Evolutionary conservation across 2,329 filamentous ascomycete genomes (phyloP).

Genomic region (Claviceps paspali): DNA sequence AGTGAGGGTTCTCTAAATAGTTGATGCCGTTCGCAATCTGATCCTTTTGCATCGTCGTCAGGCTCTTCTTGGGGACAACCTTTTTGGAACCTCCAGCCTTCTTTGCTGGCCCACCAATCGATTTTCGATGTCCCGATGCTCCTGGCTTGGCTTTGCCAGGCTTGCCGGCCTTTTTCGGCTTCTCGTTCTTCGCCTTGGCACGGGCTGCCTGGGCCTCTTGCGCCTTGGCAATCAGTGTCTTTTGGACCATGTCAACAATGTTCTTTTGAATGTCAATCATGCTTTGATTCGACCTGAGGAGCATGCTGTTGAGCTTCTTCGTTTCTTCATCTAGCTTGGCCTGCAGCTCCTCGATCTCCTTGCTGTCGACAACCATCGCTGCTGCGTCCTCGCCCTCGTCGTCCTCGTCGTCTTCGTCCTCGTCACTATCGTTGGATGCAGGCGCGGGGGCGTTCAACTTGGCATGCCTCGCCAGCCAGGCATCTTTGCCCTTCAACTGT

Average conservation of each 20-base stretch:
- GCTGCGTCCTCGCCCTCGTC: slow-evolving; percentile 31
- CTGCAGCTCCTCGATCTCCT: slow-evolving; percentile 35
- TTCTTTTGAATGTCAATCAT: slow-evolving; percentile 42
- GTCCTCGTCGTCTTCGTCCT: slow-evolving; percentile 57
- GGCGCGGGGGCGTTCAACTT: slow-evolving; percentile 35
- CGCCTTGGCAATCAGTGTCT: slow-evolving; percentile 60
- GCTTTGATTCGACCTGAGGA: slow-evolving; percentile 34
- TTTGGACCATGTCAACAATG: slow-evolving; percentile 50
- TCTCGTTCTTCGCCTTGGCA: slow-evolving; percentile 36
- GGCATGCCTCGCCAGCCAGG: slow-evolving; percentile 66
- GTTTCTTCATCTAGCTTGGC: slow-evolving; percentile 40
- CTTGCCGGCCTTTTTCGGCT: slow-evolving; percentile 43
- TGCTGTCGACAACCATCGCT: slow-evolving; percentile 25
- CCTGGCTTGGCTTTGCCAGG: slow-evolving; percentile 37
- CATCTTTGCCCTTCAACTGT: slow-evolving; percentile 64
- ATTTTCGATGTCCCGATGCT: slow-evolving; percentile 27
- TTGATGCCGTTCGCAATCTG: slow-evolving; percentile 78
- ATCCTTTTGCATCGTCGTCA: slow-evolving; percentile 73
- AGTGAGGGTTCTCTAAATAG: slow-evolving; percentile 61
- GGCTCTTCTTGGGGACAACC: slow-evolving; percentile 29
- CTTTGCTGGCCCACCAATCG: slow-evolving; percentile 19
- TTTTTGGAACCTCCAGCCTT: slow-evolving; percentile 29
- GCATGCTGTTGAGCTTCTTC: slow-evolving; percentile 38
- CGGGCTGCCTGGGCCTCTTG: slow-evolving; percentile 39
- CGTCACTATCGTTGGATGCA: slow-evolving; percentile 52